Conservation (phyloP, 768 basidiomycete genomes). For the Pulveroboletus sp. region DNA sequence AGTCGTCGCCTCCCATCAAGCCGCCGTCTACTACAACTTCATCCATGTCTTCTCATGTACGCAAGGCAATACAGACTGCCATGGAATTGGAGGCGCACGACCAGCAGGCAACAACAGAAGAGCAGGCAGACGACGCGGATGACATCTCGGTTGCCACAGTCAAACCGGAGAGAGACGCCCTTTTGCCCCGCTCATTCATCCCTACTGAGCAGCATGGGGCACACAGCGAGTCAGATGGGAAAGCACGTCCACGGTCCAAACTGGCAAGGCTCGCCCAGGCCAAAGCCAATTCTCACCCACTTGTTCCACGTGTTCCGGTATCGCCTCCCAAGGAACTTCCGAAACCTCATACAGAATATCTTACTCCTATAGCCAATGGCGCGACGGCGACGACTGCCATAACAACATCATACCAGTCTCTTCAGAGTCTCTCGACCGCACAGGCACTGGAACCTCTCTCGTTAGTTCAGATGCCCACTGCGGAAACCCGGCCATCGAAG, state of each 20-base stretch:
- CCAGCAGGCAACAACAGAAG: conserved; percentile 13
- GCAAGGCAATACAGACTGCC: conserved; percentile 64
- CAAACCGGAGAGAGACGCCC: conserved; percentile 16
- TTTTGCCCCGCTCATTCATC: conserved; percentile 21
- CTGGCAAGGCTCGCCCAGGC: conserved; percentile 69
- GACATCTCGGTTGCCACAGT: conserved; percentile 21
- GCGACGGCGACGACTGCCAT: conserved; percentile 80
- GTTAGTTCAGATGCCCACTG: conserved; percentile 28
- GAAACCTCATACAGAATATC: conserved; percentile 58
- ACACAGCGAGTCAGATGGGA: conserved; percentile 15
- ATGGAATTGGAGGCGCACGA: conserved; percentile 57
- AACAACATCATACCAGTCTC: conserved; percentile 73
- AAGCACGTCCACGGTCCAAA: conserved; percentile 55
- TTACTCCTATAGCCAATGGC: conserved; percentile 78
- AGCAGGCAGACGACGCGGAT: conserved; percentile 11
- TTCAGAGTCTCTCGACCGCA: conserved; percentile 49
- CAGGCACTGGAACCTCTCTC: conserved; percentile 25
- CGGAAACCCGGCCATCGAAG: conserved; percentile 57
- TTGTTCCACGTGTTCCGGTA: conserved; percentile 25
- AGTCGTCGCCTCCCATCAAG: conserved; percentile 23
- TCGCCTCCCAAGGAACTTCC: conserved; percentile 36
- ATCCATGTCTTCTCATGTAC: conserved; percentile 56
- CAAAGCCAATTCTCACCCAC: conserved; percentile 31
- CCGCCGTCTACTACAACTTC: conserved; percentile 35
- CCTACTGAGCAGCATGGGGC: conserved; percentile 8